Evolutionary conservation across 1,284 basidiomycete species (phyloP).

Genomic region (Meira miltonrushii): DNA sequence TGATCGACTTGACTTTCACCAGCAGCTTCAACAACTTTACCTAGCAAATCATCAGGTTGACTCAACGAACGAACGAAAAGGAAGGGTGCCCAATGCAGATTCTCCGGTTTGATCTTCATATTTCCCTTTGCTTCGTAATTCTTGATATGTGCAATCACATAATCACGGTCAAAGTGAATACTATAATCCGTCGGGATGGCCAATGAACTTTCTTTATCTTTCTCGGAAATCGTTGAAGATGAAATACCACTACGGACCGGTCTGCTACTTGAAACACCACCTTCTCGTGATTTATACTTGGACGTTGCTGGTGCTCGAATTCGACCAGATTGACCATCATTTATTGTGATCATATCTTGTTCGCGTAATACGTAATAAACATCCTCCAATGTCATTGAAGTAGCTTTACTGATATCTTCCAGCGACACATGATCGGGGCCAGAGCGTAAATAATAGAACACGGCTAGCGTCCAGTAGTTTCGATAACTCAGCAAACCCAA

Average conservation of each 20-base stretch:
- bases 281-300: conserved; percentile 24
- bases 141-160: conserved; percentile 66
- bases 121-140: conserved; percentile 75
- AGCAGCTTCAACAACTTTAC: background rate
- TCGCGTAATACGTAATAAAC: conserved; percentile 72
- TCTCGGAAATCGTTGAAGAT: conserved; percentile 54
- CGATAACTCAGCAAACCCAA: conserved; percentile 86
- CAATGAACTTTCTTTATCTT: conserved; percentile 51
- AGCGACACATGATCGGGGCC: conserved; percentile 62
- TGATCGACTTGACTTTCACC: background rate
- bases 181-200: conserved; percentile 69
- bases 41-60: background rate
- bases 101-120: conserved; percentile 72
- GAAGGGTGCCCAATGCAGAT: conserved; percentile 92
- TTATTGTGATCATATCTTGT: conserved; percentile 68
- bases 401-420: conserved; percentile 81
- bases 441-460: conserved; percentile 72
- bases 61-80: conserved; percentile 61
- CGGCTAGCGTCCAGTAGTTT: conserved; percentile 89
- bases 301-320: conserved; percentile 33
- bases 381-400: conserved; percentile 87
- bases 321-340: conserved; percentile 32
- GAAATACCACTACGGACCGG: conserved; percentile 56
- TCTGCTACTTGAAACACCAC: background rate
- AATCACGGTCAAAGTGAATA: conserved; percentile 69